These are phyloP conservation scores for Pyrenophora tritici-repentis DNA, from an alignment of 2,329 filamentous ascomycete species.

Conservation along the genomic window DNA sequence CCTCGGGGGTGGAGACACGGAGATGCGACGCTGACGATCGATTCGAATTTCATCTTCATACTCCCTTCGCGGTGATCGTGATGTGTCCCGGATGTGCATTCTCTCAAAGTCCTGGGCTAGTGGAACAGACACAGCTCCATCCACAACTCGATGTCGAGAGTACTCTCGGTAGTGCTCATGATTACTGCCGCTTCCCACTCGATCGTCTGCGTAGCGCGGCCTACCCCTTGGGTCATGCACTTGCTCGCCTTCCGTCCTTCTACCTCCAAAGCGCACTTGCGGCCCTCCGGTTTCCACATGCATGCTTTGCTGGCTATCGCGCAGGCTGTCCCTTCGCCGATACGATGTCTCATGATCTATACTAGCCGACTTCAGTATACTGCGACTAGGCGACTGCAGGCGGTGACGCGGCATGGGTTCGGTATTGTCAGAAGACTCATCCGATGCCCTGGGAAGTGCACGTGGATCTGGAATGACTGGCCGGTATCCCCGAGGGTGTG, in stretches of 20 bases:
- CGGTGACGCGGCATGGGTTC: slow-evolving; percentile 13
- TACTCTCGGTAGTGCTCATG: slow-evolving; percentile 20
- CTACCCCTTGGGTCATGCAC: slow-evolving; percentile 1
- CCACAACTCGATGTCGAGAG: slow-evolving; percentile 17
- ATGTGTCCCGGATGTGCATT: slow-evolving; percentile 22
- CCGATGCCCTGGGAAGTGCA: slow-evolving; percentile 17
- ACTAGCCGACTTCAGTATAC: slow-evolving; percentile 33
- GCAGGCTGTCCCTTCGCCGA: slow-evolving; percentile 20
- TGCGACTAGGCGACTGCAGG: slow-evolving; percentile 21
- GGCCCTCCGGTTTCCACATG: slow-evolving; percentile 37
- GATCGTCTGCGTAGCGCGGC: slow-evolving; percentile 11
- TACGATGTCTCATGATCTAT: slow-evolving; percentile 24
- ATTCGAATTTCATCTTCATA: slow-evolving; percentile 28
- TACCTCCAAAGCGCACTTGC: slow-evolving; percentile 37
- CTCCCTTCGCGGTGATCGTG: slow-evolving; percentile 13
- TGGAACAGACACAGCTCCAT: slow-evolving; percentile 17
- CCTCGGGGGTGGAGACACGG: slow-evolving; percentile 11
- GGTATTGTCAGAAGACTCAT: slow-evolving; percentile 23
- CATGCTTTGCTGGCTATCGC: slow-evolving; percentile 34
- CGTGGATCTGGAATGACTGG: slow-evolving; percentile 28
- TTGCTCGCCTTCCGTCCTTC: slow-evolving; percentile 8
- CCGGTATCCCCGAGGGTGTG: slow-evolving; percentile 33
- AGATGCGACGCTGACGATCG: slow-evolving; percentile 23
- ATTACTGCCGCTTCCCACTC: slow-evolving; percentile 5
- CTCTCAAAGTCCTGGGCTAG: slow-evolving; percentile 24